Conservation (phyloP, 2,329 filamentous ascomycete genomes). For the Pyrenochaeta sp. region DNA sequence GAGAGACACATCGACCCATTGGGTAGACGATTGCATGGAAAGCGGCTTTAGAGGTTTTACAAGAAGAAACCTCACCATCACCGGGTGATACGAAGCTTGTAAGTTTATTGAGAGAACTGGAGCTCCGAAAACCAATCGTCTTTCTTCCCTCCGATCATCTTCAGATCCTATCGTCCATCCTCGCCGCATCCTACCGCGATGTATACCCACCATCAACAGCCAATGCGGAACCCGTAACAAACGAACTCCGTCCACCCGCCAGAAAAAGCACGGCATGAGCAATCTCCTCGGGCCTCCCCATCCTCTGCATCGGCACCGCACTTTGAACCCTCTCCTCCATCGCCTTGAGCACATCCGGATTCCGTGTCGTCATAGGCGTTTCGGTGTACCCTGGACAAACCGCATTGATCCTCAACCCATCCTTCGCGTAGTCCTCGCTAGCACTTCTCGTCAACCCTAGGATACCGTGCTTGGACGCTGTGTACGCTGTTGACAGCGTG, state of each 20-base stretch:
- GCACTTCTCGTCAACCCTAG: slow-evolving; percentile 55
- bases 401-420: slow-evolving; percentile 53
- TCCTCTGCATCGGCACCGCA: slow-evolving; percentile 35
- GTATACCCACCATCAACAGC: slow-evolving; percentile 33
- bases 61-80: no score
- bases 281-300: slow-evolving; percentile 32
- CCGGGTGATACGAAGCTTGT: no score
- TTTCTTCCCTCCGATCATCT: no score
- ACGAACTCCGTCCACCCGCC: slow-evolving; percentile 32
- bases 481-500: slow-evolving; percentile 47
- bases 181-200: slow-evolving; percentile 1
- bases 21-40: no score
- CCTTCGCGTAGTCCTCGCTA: slow-evolving; percentile 54
- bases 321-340: slow-evolving; percentile 33
- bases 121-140: no score
- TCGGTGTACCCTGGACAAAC: slow-evolving; percentile 40
- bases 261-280: slow-evolving; percentile 41
- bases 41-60: no score
- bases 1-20: no score
- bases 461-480: slow-evolving; percentile 53
- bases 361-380: slow-evolving; percentile 31
- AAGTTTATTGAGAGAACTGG: no score
- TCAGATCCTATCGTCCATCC: no score
- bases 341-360: slow-evolving; percentile 28
- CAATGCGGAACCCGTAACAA: slow-evolving; percentile 35